Evolutionary conservation across 371 early-diverging fungal genomes (phyloP), one percentile per base, ranked within the genome.

Genomic region (Vairimorpha ceranae): DNA sequence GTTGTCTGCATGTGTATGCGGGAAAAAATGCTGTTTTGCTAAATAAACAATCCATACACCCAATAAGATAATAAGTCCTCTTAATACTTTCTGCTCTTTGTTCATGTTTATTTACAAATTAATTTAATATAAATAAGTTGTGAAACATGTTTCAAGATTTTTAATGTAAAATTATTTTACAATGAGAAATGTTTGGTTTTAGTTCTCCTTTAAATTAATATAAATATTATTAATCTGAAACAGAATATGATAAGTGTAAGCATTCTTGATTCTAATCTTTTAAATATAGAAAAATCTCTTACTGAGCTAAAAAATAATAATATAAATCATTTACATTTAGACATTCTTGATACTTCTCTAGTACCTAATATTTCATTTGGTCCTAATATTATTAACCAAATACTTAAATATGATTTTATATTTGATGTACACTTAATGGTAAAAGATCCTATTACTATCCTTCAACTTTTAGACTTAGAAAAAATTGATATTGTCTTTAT

Each of bases 371-470:
- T 83, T 41, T 76, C 74, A 25, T 75, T 83, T 63, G 81, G 83
- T 0, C 77, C 79, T 27, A 41, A 38, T 19, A 14, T 78, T 29
- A 59, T 83, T 15, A 80, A 79, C 41, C 33, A 56, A 65, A 79
- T 83, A 67, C n/a, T 70, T 21, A 17, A 58, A 38, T 67, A 41
- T 64, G 74, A 75, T 29, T 69, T 83, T 51, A 59, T 68, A 27
- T 74, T 80, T 68, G 80, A 80, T 58, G 54, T 80, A 33, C 83
- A 83, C 58, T 61, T 83, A 19, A 83, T 83, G 83, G 66, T 83
- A 32, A 32, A 71, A 30, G 69, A 66, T 45, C 83, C 81, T 35
- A 14, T 77, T 33, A 33, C 67, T 1, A 51, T 79, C 17, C 35
- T 83, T 4, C 43, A 48, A 29, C 17, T 54, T 23, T 23, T 83